Evolutionary conservation across 129 eudicot genomes (phyloP), one percentile per base, ranked within the genome.

Genomic region (Escallonia rubra): DNA sequence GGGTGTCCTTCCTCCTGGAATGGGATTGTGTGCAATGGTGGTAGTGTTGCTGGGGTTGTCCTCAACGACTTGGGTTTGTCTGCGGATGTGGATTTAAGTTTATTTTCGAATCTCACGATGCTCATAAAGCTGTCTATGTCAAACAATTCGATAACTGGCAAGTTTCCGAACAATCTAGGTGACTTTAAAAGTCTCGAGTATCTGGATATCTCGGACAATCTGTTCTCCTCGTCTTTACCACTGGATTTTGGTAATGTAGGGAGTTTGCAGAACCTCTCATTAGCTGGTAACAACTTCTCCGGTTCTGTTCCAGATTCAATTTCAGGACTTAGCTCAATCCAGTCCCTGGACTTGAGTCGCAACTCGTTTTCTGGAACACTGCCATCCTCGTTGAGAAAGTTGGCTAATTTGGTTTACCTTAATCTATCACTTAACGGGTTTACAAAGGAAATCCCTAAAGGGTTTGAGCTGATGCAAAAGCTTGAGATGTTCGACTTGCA

Each of bases 1-100:
- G 99, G 99, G 11, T 94, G 99, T 67, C 99, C 99, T 45, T 83
- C 97, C 16, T 89, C 96, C 62, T 94, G 99, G 99, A 94, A 94
- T 77, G 99, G 99, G 43, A 87, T 94, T 51, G 85, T 94, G 86
- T 94, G 99, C 57, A 94, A 90, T 77, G 99, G 90, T 65, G 99
- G 95, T 42, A 90, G 80, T 78, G 99, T 94, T 62, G 99, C 99
- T 8, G 99, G 93, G 46, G 90, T 94, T 64, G 90, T 89, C 65
- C 96, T 94, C 60, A 88, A 94, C 65, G 80, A 87, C 65, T 57
- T 90, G 51, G 93, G 90, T 11, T 70, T 94, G 41, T 77, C 96
- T 3, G 99, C 96, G 4, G 82, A 81, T 54, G 93, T 83, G 34
- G 99, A 94, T 76, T 79, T 94, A 78, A 71, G 88, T 61, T 88